Evolutionary conservation across 208 protist species (phyloP).

Genomic region (Leishmania amazonensis): DNA sequence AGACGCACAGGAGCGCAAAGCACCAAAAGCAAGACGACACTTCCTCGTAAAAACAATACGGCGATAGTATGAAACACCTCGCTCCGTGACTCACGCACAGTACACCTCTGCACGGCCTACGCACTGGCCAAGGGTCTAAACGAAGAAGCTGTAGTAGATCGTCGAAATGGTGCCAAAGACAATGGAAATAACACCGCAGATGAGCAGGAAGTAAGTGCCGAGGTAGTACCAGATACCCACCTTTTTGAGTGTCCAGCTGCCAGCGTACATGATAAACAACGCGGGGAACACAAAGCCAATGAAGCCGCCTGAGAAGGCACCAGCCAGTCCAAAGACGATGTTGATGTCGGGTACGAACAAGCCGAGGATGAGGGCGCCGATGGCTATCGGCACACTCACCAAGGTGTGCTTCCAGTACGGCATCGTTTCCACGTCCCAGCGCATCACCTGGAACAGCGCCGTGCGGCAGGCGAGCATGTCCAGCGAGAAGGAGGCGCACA

Average conservation of each 20-base stretch:
- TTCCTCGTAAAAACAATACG: no score
- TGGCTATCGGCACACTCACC: constrained; percentile 31
- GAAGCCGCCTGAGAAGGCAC: constrained; percentile 55
- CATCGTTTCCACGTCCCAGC: constrained; percentile 47
- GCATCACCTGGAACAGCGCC: constrained; percentile 41
- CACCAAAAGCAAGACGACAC: no score
- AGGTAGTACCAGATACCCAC: constrained; percentile 42
- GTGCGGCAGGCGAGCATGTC: constrained; percentile 48
- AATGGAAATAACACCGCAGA: constrained; percentile 56
- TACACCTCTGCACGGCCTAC: background rate
- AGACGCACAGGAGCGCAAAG: no score
- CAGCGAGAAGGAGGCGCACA: constrained; percentile 58
- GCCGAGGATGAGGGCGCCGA: constrained; percentile 50
- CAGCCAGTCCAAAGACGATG: constrained; percentile 64
- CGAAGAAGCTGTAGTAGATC: constrained; percentile 17
- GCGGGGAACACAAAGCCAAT: constrained; percentile 68
- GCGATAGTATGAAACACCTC: no score
- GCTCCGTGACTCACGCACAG: background rate
- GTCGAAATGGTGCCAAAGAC: constrained; percentile 50
- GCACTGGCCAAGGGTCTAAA: background rate
- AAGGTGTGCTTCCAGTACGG: constrained; percentile 57
- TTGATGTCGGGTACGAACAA: constrained; percentile 47
- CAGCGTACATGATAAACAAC: constrained; percentile 60
- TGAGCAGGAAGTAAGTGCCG: constrained; percentile 48
- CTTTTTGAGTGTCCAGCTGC: constrained; percentile 32